Evolutionary conservation across 2,329 filamentous ascomycete genomes (phyloP).

Genomic region (Colletotrichum melonis): DNA sequence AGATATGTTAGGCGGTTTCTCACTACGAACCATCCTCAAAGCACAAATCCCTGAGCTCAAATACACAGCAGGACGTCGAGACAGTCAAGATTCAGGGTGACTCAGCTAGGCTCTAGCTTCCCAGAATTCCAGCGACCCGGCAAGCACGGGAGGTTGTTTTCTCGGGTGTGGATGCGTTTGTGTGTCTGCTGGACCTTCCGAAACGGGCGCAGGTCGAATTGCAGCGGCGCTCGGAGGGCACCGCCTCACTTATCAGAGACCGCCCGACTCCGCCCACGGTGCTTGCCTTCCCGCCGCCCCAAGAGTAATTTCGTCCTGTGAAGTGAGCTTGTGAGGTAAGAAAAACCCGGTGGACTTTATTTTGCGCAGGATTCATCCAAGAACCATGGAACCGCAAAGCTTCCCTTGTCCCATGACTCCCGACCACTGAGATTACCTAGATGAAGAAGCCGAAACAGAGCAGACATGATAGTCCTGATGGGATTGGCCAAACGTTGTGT

Average conservation of each 20-base stretch:
- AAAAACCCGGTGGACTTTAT: background rate
- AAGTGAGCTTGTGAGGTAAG: background rate
- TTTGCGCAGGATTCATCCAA: background rate
- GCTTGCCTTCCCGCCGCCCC: background rate
- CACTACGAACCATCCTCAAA: background rate
- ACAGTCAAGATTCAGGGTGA: slow-evolving; percentile 18
- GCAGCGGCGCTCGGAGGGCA: slow-evolving; percentile 22
- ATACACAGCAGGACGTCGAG: slow-evolving; percentile 6
- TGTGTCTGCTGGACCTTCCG: slow-evolving; percentile 21
- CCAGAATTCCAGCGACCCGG: background rate
- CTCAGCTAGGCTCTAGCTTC: background rate
- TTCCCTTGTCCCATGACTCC: slow-evolving; percentile 9
- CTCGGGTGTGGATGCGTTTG: background rate
- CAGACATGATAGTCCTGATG: slow-evolving; percentile 20
- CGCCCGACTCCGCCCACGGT: slow-evolving; percentile 12
- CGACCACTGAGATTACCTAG: background rate
- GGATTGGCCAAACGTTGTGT: background rate
- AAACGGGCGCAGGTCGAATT: slow-evolving; percentile 16
- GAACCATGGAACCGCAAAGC: background rate
- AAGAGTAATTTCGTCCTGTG: background rate
- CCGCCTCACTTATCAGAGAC: slow-evolving; percentile 19
- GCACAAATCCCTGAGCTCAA: background rate
- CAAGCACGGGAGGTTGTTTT: slow-evolving; percentile 10
- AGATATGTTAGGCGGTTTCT: too few species aligned
- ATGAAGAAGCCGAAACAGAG: slow-evolving; percentile 4